Evolutionary conservation across 1,139 yeast genomes (phyloP).

Genomic region (Geotrichum histeridarum): DNA sequence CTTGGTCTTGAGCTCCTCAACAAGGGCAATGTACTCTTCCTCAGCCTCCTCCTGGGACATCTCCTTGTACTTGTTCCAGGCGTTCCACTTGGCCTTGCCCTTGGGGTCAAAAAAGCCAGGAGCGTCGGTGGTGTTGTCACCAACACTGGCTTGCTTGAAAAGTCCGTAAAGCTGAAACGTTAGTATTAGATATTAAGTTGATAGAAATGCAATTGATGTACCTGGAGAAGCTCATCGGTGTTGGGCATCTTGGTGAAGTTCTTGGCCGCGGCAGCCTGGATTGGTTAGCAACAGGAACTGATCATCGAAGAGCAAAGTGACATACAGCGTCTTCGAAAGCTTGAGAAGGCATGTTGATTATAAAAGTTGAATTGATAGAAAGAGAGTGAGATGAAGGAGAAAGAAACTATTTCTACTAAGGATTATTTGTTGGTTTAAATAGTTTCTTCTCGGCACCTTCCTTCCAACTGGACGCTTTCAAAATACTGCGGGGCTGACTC

Average conservation of each 20-base stretch:
- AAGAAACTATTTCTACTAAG: not conserved
- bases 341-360: conserved; percentile 28
- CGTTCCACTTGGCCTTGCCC: conserved; percentile 96
- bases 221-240: conserved; percentile 75
- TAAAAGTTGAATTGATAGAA: not conserved
- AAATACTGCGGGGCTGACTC: no score
- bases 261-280: conserved; percentile 74
- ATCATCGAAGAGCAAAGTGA: not conserved
- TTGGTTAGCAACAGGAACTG: not conserved
- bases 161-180: conserved; percentile 59
- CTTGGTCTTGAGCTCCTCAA: conserved; percentile 37
- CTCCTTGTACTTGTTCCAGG: conserved; percentile 90
- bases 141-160: conserved; percentile 94
- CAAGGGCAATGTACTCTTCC: conserved; percentile 70
- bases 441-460: no score
- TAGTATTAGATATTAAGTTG: not conserved
- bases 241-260: conserved; percentile 69
- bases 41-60: conserved; percentile 88
- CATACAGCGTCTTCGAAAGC: conserved; percentile 31
- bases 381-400: not conserved
- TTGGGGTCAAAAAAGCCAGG: conserved; percentile 88
- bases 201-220: conserved; percentile 21
- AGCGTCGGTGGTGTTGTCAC: conserved; percentile 82
- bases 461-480: no score
- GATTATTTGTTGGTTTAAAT: no score